Conservation (phyloP, 2,329 filamentous ascomycete genomes). For the Dactylella cylindrospora region DNA sequence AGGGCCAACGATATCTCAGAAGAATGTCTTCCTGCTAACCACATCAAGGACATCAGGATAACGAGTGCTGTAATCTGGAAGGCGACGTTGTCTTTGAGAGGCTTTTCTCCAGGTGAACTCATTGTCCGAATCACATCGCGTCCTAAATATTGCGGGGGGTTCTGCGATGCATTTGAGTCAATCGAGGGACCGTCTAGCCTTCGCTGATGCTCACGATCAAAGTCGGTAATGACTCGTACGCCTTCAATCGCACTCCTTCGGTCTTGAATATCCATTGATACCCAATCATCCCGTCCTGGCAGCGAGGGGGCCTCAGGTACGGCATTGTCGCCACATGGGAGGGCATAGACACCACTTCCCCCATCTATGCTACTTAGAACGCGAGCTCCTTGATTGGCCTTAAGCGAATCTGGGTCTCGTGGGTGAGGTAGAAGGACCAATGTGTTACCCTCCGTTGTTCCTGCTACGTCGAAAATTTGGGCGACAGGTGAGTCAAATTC, state of each 20-base stretch:
- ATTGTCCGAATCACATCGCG: slow-evolving; percentile 1
- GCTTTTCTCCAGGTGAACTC: slow-evolving; percentile 1
- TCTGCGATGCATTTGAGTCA: slow-evolving; percentile 22
- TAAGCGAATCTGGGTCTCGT: slow-evolving; percentile 60
- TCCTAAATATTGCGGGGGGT: neutral
- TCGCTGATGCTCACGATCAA: neutral
- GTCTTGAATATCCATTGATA: slow-evolving; percentile 25
- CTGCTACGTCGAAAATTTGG: slow-evolving; percentile 83
- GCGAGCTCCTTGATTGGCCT: slow-evolving; percentile 57
- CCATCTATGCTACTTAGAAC: slow-evolving; percentile 59
- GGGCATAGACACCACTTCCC: slow-evolving; percentile 28
- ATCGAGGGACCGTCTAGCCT: slow-evolving; percentile 14
- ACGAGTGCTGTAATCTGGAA: slow-evolving; percentile 32
- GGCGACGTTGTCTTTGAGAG: slow-evolving; percentile 22
- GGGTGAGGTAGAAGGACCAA: slow-evolving; percentile 87
- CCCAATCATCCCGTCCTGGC: slow-evolving; percentile 15
- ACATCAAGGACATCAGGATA: slow-evolving; percentile 39
- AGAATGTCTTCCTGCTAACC: slow-evolving; percentile 36
- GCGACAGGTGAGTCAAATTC: slow-evolving; percentile 76
- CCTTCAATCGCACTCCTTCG: slow-evolving; percentile 27
- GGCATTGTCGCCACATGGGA: slow-evolving; percentile 12
- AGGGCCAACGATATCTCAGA: slow-evolving; percentile 21
- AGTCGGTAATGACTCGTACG: slow-evolving; percentile 14
- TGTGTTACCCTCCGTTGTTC: slow-evolving; percentile 67
- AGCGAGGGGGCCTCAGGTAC: slow-evolving; percentile 7